These are phyloP conservation scores for Leccinum fibrillosum DNA, from an alignment of 768 basidiomycete species.

Conservation along the genomic window DNA sequence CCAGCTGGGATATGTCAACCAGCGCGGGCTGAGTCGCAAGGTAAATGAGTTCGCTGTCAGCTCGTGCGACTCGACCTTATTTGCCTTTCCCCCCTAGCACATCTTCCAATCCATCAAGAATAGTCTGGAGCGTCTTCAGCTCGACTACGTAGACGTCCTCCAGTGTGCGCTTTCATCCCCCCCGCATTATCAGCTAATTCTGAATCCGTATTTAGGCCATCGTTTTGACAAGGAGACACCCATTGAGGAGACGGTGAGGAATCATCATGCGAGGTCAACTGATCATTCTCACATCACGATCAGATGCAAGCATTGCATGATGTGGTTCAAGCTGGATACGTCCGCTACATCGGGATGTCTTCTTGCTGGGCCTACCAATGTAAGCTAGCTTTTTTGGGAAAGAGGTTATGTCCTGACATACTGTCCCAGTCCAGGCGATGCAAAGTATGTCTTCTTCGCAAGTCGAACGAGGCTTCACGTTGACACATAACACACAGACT, in stretches of 20 bases:
- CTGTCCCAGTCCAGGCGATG: constrained; percentile 35
- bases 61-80: background rate
- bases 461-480: background rate
- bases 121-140: constrained; percentile 40
- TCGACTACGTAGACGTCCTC: constrained; percentile 58
- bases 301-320: constrained; percentile 52
- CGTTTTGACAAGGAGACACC: constrained; percentile 50
- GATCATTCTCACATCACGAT: background rate
- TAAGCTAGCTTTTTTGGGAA: constrained; percentile 12
- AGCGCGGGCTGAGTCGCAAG: constrained; percentile 40
- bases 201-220: constrained; percentile 33
- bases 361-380: constrained; percentile 42
- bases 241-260: constrained; percentile 40
- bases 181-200: background rate
- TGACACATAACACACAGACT: constrained; percentile 24
- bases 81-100: constrained; percentile 30
- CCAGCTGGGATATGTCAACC: no score
- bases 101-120: constrained; percentile 55
- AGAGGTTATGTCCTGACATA: constrained; percentile 1
- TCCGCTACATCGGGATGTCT: constrained; percentile 44
- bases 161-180: constrained; percentile 35
- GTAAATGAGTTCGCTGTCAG: constrained; percentile 38
- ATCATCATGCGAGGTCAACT: background rate
- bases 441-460: constrained; percentile 29
- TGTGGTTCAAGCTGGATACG: constrained; percentile 47